Evolutionary conservation across 805 yeast genomes (phyloP).

Genomic region (Candida nemodendra): DNA sequence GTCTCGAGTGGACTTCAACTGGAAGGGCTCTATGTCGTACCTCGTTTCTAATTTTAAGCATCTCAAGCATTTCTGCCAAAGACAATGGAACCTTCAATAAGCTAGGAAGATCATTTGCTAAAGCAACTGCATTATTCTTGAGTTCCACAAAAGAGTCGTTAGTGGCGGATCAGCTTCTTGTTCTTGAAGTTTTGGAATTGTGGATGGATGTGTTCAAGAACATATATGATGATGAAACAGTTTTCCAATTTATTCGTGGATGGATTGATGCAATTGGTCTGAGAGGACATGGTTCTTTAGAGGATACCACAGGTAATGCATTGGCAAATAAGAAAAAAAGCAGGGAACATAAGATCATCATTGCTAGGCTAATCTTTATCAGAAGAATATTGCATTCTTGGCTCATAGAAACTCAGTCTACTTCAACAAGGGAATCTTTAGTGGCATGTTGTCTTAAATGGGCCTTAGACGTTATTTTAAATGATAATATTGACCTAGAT

Average conservation of each 20-base stretch:
- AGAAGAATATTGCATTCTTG: conserved; percentile 50
- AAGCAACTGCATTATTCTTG: conserved; percentile 43
- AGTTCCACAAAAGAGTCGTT: conserved; percentile 44
- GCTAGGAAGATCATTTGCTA: conserved; percentile 31
- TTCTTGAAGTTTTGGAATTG: conserved; percentile 59
- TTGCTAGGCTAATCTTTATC: conserved; percentile 59
- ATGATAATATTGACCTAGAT: conserved; percentile 50
- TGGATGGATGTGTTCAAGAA: conserved; percentile 46
- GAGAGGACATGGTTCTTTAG: conserved; percentile 52
- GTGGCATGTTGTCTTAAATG: conserved; percentile 49
- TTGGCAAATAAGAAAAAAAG: conserved; percentile 36
- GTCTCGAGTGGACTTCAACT: conserved; percentile 56
- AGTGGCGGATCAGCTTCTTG: conserved; percentile 59
- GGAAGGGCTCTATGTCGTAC: conserved; percentile 66
- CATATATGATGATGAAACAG: conserved; percentile 37
- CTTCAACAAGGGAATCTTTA: conserved; percentile 36
- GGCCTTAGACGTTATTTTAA: conserved; percentile 56
- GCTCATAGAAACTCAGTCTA: conserved; percentile 28
- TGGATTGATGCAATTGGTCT: conserved; percentile 55
- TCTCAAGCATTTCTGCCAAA: conserved; percentile 29
- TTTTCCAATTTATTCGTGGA: conserved; percentile 41
- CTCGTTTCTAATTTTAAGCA: conserved; percentile 48
- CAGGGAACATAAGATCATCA: conserved; percentile 54
- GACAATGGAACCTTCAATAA: conserved; percentile 12
- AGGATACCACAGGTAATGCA: conserved; percentile 27